These are phyloP conservation scores for Erodium maritimum DNA, from an alignment of 345 rosid genomes.

Conservation along the genomic window DNA sequence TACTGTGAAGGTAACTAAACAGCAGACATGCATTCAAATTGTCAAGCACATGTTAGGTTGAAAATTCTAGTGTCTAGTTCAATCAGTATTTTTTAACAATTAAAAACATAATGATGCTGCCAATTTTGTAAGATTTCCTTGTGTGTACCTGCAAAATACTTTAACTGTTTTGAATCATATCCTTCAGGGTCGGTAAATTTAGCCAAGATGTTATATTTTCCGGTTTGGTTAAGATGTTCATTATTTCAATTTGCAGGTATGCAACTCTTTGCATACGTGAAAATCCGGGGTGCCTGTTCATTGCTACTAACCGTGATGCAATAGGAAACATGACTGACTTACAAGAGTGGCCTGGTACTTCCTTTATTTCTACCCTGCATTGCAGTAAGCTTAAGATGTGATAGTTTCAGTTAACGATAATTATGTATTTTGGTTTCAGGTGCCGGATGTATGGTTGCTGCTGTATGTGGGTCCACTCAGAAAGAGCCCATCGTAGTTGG, in stretches of 20 bases:
- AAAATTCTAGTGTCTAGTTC: no score
- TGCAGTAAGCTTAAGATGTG: background rate
- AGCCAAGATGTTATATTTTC: background rate
- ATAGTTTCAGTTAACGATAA: background rate
- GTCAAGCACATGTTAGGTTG: no score
- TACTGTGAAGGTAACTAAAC: no score
- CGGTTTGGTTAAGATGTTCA: background rate
- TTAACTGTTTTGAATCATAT: background rate
- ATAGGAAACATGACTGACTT: conserved; percentile 74
- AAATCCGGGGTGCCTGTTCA: conserved; percentile 87
- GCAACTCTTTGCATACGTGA: conserved; percentile 86
- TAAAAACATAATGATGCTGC: no score
- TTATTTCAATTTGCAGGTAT: conserved; percentile 38
- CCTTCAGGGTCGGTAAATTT: background rate
- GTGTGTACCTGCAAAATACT: no score
- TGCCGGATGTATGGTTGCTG: conserved; percentile 93
- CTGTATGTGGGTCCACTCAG: conserved; percentile 57
- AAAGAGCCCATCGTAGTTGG: conserved; percentile 82
- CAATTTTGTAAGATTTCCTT: no score
- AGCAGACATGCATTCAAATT: no score
- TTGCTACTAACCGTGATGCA: conserved; percentile 85
- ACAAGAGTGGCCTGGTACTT: conserved; percentile 94
- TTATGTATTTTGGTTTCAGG: conserved; percentile 34
- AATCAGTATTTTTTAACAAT: no score
- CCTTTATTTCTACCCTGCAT: background rate